phyloP scores from a whole-genome alignment of 129 eudicot genomes.

The Centrapalus pauciflorus region DNA sequence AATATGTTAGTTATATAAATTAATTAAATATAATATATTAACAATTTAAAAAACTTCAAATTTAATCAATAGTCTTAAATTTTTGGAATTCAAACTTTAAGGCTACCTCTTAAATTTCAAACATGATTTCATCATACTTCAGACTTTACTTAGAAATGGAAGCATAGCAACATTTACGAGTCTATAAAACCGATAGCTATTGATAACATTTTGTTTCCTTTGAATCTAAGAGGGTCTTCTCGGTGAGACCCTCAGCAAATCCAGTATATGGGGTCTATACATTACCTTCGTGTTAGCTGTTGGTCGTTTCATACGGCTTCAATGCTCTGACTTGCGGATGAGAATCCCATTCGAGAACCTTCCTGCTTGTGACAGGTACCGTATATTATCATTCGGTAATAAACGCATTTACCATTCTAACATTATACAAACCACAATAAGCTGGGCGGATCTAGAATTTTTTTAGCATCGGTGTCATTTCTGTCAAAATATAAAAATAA shows the following conservation, averaged over 20 bases:
- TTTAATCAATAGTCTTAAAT: no score
- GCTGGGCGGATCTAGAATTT: no score
- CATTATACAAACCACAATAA: neutral
- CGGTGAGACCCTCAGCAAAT: constrained; percentile 98
- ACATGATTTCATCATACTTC: no score
- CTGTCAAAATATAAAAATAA: no score
- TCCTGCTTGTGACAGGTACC: constrained; percentile 95
- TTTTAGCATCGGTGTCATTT: no score
- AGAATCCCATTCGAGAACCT: constrained; percentile 97
- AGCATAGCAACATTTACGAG: constrained; percentile 3
- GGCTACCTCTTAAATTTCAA: no score
- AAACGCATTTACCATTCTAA: neutral
- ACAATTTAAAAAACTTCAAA: no score
- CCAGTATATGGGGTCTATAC: constrained; percentile 99
- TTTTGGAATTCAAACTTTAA: no score
- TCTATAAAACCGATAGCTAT: neutral
- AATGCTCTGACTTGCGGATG: constrained; percentile 95
- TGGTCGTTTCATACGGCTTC: constrained; percentile 96
- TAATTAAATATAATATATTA: no score
- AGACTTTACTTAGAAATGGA: neutral
- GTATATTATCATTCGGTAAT: neutral
- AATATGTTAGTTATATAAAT: no score
- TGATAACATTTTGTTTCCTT: neutral
- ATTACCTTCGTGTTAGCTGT: constrained; percentile 98
- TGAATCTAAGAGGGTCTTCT: constrained; percentile 82